Conservation (phyloP, 2,329 filamentous ascomycete species). For the Phoma sp. region DNA sequence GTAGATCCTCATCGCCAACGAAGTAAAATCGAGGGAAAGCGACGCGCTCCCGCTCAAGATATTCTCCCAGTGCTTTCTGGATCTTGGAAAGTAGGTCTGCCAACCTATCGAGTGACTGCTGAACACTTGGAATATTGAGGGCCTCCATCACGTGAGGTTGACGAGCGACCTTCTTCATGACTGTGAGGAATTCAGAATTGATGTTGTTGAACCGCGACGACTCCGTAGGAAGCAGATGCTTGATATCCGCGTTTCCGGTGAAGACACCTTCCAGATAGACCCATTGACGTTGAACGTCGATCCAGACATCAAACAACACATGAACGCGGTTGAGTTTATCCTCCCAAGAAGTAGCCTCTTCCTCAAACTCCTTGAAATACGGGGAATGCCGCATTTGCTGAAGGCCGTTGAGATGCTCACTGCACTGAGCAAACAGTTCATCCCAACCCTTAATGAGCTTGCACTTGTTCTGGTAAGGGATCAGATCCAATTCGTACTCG, state of each 20-base stretch:
- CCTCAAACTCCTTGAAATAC: constrained; percentile 99
- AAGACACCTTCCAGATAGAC: constrained; percentile 99
- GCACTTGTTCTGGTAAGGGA: constrained; percentile 98
- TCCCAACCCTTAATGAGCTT: constrained; percentile 97
- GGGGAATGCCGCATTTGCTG: constrained; percentile 99
- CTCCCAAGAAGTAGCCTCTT: constrained; percentile 95
- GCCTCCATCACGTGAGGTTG: constrained; percentile 95
- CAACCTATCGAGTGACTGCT: constrained; percentile 92
- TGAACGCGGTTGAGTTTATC: constrained; percentile 97
- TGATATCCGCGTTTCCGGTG: constrained; percentile 98
- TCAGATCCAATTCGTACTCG: constrained; percentile 89
- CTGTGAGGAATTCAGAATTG: constrained; percentile 97
- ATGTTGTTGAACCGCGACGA: constrained; percentile 98
- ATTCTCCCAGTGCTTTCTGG: constrained; percentile 97
- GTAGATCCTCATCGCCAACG: constrained; percentile 94
- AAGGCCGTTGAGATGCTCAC: constrained; percentile 94
- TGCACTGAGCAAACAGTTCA: constrained; percentile 97
- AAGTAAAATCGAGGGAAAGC: constrained; percentile 99
- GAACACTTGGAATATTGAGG: constrained; percentile 91
- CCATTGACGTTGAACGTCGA: constrained; percentile 99
- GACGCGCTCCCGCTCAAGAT: constrained; percentile 95
- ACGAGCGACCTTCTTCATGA: constrained; percentile 99
- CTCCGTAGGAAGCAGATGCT: constrained; percentile 94
- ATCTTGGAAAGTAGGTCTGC: constrained; percentile 99
- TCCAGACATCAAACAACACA: constrained; percentile 98